These are phyloP conservation scores for Spergularia marina DNA, from an alignment of 148 eudicot genomes.

Conservation along the genomic window DNA sequence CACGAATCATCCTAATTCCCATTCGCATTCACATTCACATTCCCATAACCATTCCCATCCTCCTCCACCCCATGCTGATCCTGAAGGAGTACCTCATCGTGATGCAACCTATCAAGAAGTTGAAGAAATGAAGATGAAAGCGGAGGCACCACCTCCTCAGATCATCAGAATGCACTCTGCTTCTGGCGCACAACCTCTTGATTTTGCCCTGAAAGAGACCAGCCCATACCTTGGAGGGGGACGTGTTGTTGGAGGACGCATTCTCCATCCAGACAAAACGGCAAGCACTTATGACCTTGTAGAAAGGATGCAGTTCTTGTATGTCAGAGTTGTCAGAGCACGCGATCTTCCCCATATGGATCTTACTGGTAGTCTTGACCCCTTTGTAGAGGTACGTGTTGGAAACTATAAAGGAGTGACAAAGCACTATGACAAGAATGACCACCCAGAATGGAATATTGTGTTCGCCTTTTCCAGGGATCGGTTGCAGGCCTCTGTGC, in stretches of 20 bases:
- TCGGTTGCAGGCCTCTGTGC: constrained; percentile 76
- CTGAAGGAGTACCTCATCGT: constrained; percentile 29
- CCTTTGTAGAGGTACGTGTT: constrained; percentile 77
- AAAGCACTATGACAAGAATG: constrained; percentile 75
- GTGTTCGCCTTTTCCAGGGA: constrained; percentile 94
- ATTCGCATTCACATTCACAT: constrained; percentile 25
- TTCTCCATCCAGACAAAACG: constrained; percentile 61
- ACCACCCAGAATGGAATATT: constrained; percentile 83
- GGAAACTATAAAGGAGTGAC: constrained; percentile 95
- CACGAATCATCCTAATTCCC: constrained; percentile 27
- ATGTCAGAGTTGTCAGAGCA: constrained; percentile 87
- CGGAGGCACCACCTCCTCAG: constrained; percentile 67
- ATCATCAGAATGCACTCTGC: constrained; percentile 70
- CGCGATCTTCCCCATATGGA: constrained; percentile 94
- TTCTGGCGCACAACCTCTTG: constrained; percentile 74
- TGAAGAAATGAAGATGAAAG: constrained; percentile 69
- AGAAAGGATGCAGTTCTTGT: constrained; percentile 83
- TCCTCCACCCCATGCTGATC: constrained; percentile 15
- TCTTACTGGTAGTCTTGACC: constrained; percentile 85
- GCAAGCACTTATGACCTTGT: constrained; percentile 86
- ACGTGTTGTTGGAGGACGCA: constrained; percentile 84
- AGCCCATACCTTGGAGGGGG: constrained; percentile 98
- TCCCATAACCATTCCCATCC: constrained; percentile 34
- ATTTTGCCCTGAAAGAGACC: constrained; percentile 89
- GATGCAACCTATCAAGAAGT: constrained; percentile 60